These are phyloP conservation scores for Neurospora sp. DNA, from an alignment of 495 filamentous ascomycete genomes.

Conservation along the genomic window DNA sequence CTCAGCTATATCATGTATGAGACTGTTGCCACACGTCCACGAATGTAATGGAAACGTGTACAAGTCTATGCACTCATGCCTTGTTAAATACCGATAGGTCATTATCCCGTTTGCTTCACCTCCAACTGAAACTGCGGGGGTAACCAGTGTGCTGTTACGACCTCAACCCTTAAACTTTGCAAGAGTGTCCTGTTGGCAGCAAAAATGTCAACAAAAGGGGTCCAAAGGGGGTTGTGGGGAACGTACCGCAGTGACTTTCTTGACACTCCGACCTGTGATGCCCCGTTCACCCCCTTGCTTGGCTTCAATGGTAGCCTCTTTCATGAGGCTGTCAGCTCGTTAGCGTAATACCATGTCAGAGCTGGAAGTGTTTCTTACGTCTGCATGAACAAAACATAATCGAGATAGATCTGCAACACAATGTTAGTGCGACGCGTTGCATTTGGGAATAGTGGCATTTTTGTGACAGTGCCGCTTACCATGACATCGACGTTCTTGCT, in stretches of 20 bases:
- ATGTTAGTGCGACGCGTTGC: constrained; percentile 6
- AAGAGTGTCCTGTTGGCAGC: constrained; percentile 48
- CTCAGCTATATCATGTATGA: neutral
- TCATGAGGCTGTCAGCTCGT: constrained; percentile 54
- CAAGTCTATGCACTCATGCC: neutral
- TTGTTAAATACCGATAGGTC: neutral
- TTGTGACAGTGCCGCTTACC: constrained; percentile 38
- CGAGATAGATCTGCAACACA: constrained; percentile 60
- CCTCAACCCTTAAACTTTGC: constrained; percentile 67
- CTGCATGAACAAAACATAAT: constrained; percentile 86
- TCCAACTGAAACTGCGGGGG: neutral
- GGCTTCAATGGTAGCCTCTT: constrained; percentile 68
- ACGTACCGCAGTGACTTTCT: constrained; percentile 66
- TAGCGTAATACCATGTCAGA: constrained; percentile 1
- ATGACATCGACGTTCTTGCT: constrained; percentile 83
- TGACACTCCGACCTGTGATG: constrained; percentile 62
- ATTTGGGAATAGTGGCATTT: neutral
- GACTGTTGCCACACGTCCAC: neutral
- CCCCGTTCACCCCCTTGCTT: constrained; percentile 63
- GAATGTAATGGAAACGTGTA: neutral
- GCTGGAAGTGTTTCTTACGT: constrained; percentile 42
- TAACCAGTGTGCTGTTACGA: neutral
- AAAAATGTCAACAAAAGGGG: constrained; percentile 5
- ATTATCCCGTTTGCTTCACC: neutral
- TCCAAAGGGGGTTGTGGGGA: neutral